Evolutionary conservation across 768 basidiomycete genomes (phyloP), one percentile per base, ranked within the genome.

Genomic region (Termitomyces sp.): DNA sequence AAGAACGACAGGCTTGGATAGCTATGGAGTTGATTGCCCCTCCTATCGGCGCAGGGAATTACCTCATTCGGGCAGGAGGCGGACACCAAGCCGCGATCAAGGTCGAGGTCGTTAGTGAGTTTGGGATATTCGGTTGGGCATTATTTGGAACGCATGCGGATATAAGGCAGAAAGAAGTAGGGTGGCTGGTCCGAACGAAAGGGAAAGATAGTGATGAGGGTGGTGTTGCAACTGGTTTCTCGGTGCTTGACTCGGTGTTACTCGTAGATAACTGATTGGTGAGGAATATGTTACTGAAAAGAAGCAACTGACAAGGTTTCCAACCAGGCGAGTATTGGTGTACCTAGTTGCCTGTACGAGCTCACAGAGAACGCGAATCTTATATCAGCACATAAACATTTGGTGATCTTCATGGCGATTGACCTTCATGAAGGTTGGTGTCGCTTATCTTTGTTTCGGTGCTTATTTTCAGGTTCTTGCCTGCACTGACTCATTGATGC

Each of bases 11-110:
- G 62, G 94, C 91, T 2, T 99, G 96, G 91, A 94, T 98, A 55
- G 90, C 95, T 34, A 98, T 98, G 96, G 87, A 89, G 60, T 75
- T 98, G 65, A 99, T 99, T 61, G 75, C 77, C 20, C 87, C 94
- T 1, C 95, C 95, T 0, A 69, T 77, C 31, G 82, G 83, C 2
- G 65, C 84, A 15, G 78, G 82, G 7, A 91, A 88, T 61, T 88
- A 89, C 69, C 82, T 99, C 44, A 79, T 97, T 22, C 84, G 89
- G 36, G 85, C 91, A 7, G 88, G 88, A 1, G 78, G 77, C 37
- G 78, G 67, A 4, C 67, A 65, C 57, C 70, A 77, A 41, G 70
- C 73, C 4, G 75, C 76, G 20, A 78, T 84, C 36, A 81, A 80
- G 60, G 74, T 81, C 1, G 88, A 93, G 48, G 88, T 93, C 9